Evolutionary conservation across 1,139 yeast genomes (phyloP).

Genomic region (Kodamaea sp.): DNA sequence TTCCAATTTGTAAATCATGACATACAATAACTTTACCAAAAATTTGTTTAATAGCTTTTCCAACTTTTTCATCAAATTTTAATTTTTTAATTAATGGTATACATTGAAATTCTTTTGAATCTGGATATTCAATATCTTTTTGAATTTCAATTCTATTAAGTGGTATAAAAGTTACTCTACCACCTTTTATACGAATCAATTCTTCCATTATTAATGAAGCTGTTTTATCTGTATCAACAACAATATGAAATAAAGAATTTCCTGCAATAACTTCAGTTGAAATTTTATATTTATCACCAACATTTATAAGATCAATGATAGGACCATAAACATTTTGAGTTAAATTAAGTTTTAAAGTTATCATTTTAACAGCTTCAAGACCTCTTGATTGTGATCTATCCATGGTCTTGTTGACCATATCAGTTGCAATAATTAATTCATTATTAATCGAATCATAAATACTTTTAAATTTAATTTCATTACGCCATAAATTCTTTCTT

Average conservation of each 20-base stretch:
- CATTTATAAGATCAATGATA: slow-evolving; percentile 75
- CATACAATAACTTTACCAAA: slow-evolving; percentile 83
- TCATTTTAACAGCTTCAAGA: slow-evolving; percentile 58
- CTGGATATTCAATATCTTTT: slow-evolving; percentile 45
- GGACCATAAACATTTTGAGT: slow-evolving; percentile 72
- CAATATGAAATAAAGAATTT: slow-evolving; percentile 76
- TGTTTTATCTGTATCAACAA: slow-evolving; percentile 84
- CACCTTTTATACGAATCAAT: slow-evolving; percentile 63
- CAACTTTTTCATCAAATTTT: slow-evolving; percentile 51
- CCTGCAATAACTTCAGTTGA: slow-evolving; percentile 93
- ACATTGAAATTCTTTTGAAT: slow-evolving; percentile 48
- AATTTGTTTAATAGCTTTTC: slow-evolving; percentile 68
- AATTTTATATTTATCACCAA: slow-evolving; percentile 76
- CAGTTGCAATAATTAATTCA: slow-evolving; percentile 56
- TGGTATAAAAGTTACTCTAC: slow-evolving; percentile 90
- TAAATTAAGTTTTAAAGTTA: slow-evolving; percentile 54
- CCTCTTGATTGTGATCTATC: slow-evolving; percentile 70
- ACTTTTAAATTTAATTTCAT: slow-evolving; percentile 62
- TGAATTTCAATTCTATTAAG: slow-evolving; percentile 58
- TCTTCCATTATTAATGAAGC: slow-evolving; percentile 79
- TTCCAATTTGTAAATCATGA: slow-evolving; percentile 63
- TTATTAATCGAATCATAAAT: slow-evolving; percentile 52
- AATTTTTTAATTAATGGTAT: slow-evolving; percentile 77
- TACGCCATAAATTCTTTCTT: slow-evolving; percentile 76
- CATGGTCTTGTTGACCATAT: slow-evolving; percentile 67